Percentiles rank a stretch among this genome's conserved stretches.
Conservation (phyloP, 2,329 filamentous ascomycete species). For the Ustilaginoidea virens region DNA sequence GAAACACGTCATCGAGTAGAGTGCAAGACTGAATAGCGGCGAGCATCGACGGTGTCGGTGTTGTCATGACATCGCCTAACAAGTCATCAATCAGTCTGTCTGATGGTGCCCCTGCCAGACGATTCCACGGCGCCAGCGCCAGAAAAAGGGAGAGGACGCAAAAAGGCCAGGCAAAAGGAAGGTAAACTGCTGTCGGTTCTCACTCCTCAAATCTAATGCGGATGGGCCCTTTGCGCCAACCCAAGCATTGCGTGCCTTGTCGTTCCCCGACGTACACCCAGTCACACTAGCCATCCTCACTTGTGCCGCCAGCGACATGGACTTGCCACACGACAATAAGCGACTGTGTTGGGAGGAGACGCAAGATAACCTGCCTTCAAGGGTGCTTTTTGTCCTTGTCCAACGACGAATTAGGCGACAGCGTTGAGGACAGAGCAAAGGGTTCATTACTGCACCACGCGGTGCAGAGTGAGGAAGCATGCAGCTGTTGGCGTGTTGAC, state of each 20-base stretch:
- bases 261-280: not conserved
- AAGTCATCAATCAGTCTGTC: no score
- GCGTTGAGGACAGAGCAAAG: not conserved
- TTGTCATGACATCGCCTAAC: constrained; percentile 44
- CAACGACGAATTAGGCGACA: not conserved
- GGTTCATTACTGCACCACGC: not conserved
- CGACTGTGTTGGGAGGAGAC: not conserved
- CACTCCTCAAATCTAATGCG: constrained; percentile 9
- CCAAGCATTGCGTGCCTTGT: constrained; percentile 6
- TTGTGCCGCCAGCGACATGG: not conserved
- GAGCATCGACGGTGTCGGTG: constrained; percentile 69
- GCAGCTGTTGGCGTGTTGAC: no score
- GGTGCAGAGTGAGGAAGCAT: no score
- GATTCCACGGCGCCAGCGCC: no score
- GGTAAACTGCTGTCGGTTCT: constrained; percentile 1
- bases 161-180: not conserved
- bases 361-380: not conserved
- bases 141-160: no score
- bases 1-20: constrained; percentile 71
- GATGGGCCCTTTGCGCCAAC: constrained; percentile 7
- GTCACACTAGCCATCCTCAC: constrained; percentile 1
- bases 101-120: no score
- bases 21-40: constrained; percentile 58
- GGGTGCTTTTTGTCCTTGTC: not conserved
- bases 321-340: not conserved